phyloP scores from a whole-genome alignment of 2,329 filamentous ascomycete species.

The Aspergillus clavatus region DNA sequence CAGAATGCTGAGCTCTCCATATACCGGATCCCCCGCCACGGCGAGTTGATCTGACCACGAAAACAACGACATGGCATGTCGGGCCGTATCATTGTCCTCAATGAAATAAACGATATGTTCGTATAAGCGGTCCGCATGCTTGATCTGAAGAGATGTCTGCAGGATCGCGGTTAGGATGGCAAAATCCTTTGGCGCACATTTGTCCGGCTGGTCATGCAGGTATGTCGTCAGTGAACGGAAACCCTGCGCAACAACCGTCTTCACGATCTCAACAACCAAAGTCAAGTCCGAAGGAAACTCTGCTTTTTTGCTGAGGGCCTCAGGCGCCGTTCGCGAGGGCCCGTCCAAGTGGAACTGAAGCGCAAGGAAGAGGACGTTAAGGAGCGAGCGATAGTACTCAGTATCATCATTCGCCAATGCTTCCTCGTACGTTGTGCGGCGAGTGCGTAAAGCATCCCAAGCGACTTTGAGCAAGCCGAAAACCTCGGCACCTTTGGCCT shows the following conservation, averaged over 20 bases:
- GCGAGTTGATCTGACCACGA: constrained; percentile 87
- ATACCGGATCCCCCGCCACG: constrained; percentile 75
- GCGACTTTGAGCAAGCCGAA: constrained; percentile 52
- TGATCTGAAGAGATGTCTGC: constrained; percentile 75
- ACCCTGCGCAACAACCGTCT: constrained; percentile 71
- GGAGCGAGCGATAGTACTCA: constrained; percentile 73
- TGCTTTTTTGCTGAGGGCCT: constrained; percentile 33
- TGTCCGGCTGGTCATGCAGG: constrained; percentile 67
- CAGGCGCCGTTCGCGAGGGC: constrained; percentile 30
- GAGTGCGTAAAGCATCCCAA: constrained; percentile 56
- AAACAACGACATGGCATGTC: constrained; percentile 80
- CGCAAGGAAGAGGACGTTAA: constrained; percentile 80
- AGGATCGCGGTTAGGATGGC: constrained; percentile 82
- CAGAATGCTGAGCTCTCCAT: constrained; percentile 84
- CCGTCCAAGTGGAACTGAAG: constrained; percentile 52
- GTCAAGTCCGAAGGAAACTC: constrained; percentile 45
- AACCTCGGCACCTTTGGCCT: constrained; percentile 48
- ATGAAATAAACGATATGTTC: constrained; percentile 66
- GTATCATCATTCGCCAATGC: constrained; percentile 54
- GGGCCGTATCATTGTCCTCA: constrained; percentile 62
- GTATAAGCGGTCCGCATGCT: constrained; percentile 67
- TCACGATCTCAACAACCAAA: constrained; percentile 72
- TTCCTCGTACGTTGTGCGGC: constrained; percentile 55
- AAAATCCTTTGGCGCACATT: constrained; percentile 72
- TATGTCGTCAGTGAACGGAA: constrained; percentile 76